A percentile compares a stretch with the other conserved stretches of the same genome.
phyloP scores from a whole-genome alignment of 1,139 yeast genomes.

The Saccharomyces hybrid region DNA sequence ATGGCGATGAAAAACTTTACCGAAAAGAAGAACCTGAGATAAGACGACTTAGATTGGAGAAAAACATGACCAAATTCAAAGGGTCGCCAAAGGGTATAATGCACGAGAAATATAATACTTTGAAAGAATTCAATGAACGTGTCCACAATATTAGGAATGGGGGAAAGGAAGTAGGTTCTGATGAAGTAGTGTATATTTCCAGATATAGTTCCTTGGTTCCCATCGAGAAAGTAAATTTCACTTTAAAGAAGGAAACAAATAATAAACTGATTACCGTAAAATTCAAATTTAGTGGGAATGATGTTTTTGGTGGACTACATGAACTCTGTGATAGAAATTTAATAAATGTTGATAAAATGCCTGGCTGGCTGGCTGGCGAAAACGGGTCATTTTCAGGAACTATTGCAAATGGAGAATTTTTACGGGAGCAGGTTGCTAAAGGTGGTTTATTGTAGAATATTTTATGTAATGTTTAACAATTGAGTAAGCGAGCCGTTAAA shows the following conservation, averaged over 20 bases:
- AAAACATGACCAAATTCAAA: slow-evolving; percentile 50
- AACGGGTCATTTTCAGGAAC: slow-evolving; percentile 47
- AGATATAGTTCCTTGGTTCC: slow-evolving; percentile 20
- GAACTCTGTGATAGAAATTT: slow-evolving; percentile 51
- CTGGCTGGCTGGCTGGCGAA: slow-evolving; percentile 79
- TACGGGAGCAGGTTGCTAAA: slow-evolving; percentile 1
- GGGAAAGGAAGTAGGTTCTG: slow-evolving; percentile 10
- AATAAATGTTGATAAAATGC: slow-evolving; percentile 49
- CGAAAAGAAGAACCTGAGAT: slow-evolving; percentile 19
- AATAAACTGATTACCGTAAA: slow-evolving; percentile 31
- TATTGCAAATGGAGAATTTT: slow-evolving; percentile 40
- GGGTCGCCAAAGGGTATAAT: slow-evolving; percentile 40
- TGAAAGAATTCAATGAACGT: slow-evolving; percentile 23
- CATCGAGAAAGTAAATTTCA: slow-evolving; percentile 17
- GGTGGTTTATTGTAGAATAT: neutral
- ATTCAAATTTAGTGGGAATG: slow-evolving; percentile 57
- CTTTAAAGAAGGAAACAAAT: slow-evolving; percentile 1
- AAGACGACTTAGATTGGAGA: slow-evolving; percentile 24
- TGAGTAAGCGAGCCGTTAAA: neutral
- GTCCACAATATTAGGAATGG: slow-evolving; percentile 12
- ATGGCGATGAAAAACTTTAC: slow-evolving; percentile 11
- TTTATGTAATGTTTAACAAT: too few relatives aligned
- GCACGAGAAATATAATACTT: slow-evolving; percentile 37
- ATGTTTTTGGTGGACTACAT: slow-evolving; percentile 75
- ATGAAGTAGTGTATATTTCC: slow-evolving; percentile 3